phyloP scores from a whole-genome alignment of 371 early-diverging fungal species.

The Rhizopus stolonifer region DNA sequence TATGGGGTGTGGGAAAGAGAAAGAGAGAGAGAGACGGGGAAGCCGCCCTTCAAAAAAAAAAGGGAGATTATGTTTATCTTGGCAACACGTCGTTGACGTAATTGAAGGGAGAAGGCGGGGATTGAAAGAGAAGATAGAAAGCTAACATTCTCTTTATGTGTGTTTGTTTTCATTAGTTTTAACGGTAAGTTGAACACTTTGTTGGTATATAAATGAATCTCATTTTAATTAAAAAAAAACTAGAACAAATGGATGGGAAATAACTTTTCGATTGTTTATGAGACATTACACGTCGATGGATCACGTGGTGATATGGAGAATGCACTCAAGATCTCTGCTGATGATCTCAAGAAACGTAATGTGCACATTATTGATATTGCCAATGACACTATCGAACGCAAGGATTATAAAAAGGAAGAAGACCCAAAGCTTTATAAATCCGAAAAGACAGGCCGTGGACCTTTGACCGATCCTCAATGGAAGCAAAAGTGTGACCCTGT shows the following conservation, averaged over 20 bases:
- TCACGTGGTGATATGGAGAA: constrained; percentile 76
- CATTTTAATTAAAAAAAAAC: neutral
- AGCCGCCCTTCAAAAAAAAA: too few relatives aligned
- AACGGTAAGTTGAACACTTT: constrained; percentile 8
- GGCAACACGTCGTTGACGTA: neutral
- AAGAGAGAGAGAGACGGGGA: constrained; percentile 1
- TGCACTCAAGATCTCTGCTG: constrained; percentile 44
- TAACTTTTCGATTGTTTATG: constrained; percentile 69
- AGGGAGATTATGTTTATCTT: too few relatives aligned
- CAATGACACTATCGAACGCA: constrained; percentile 48
- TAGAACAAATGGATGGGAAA: constrained; percentile 72
- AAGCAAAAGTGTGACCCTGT: constrained; percentile 60
- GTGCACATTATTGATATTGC: constrained; percentile 63
- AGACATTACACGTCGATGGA: constrained; percentile 67
- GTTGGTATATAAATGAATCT: neutral
- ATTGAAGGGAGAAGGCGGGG: constrained; percentile 1
- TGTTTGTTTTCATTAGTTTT: constrained; percentile 10
- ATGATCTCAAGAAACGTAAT: constrained; percentile 57
- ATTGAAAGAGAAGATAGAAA: neutral
- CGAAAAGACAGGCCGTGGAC: constrained; percentile 71
- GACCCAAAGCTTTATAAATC: constrained; percentile 64
- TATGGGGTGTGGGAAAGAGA: neutral
- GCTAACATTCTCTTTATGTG: neutral
- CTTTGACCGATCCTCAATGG: constrained; percentile 41
- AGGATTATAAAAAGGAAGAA: constrained; percentile 61